Conservation (phyloP, 1,284 basidiomycete species). For the Sporisorium graminicola region DNA sequence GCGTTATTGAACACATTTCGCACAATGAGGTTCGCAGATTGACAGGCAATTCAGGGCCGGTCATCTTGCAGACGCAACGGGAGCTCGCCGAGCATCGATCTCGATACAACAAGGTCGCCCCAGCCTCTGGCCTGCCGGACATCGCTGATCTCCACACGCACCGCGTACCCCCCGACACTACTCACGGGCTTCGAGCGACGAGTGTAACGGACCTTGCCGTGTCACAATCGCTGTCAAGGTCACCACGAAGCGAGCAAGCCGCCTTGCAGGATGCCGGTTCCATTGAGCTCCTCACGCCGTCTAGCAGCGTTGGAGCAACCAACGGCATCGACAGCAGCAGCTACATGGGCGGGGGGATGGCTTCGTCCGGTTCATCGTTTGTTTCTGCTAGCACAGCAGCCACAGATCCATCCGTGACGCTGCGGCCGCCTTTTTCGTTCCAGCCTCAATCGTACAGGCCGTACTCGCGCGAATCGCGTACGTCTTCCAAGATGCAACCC, state of each 20-base stretch:
- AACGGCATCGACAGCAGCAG: conserved; percentile 5
- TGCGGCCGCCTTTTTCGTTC: conserved; percentile 29
- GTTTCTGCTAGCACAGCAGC: conserved; percentile 17
- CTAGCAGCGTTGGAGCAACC: conserved; percentile 1
- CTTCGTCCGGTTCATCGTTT: conserved; percentile 30
- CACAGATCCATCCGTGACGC: conserved; percentile 13
- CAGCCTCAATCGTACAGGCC: conserved; percentile 36
- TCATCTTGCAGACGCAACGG: conserved; percentile 30
- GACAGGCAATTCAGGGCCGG: conserved; percentile 24
- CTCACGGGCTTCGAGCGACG: not conserved
- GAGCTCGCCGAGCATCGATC: conserved; percentile 35
- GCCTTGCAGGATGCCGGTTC: conserved; percentile 2
- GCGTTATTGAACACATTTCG: conserved; percentile 47
- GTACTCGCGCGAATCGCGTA: conserved; percentile 21
- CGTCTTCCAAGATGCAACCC: conserved; percentile 2
- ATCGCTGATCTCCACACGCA: conserved; percentile 17
- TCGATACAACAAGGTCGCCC: conserved; percentile 13
- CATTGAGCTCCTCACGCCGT: conserved; percentile 1
- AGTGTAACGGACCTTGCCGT: not conserved
- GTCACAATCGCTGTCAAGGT: not conserved
- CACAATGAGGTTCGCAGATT: conserved; percentile 34
- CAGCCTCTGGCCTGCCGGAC: conserved; percentile 15
- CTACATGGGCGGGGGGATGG: conserved; percentile 7
- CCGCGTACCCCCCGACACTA: not conserved
- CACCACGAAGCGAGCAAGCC: not conserved